Evolutionary conservation across 768 basidiomycete genomes (phyloP).

Genomic region (Tricholoma terreum): DNA sequence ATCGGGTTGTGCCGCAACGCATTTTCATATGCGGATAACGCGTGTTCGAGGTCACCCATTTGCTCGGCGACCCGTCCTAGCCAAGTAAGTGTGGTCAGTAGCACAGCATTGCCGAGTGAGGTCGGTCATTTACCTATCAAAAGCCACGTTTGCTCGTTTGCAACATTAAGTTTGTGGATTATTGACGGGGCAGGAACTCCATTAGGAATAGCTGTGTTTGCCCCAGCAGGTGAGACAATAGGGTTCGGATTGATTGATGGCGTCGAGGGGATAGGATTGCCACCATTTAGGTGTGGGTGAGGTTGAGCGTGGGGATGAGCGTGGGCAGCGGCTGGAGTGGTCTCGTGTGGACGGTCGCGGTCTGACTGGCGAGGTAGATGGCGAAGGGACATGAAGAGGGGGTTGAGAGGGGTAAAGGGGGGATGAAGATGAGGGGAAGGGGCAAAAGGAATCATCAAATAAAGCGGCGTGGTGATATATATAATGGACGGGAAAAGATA

Average conservation of each 20-base stretch:
- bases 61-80: constrained; percentile 93
- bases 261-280: constrained; percentile 39
- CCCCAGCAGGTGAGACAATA: constrained; percentile 49
- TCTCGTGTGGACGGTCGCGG: constrained; percentile 65
- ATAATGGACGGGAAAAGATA: constrained; percentile 45
- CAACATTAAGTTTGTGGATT: constrained; percentile 74
- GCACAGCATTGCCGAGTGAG: constrained; percentile 10
- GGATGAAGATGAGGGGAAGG: constrained; percentile 39
- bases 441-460: constrained; percentile 47
- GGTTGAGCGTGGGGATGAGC: constrained; percentile 30
- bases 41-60: constrained; percentile 91
- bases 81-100: constrained; percentile 17
- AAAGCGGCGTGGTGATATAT: constrained; percentile 51
- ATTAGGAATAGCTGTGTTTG: constrained; percentile 31
- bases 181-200: constrained; percentile 35
- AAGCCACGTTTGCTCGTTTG: constrained; percentile 95
- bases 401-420: constrained; percentile 30
- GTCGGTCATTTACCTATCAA: constrained; percentile 63
- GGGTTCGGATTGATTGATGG: constrained; percentile 45
- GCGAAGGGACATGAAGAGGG: constrained; percentile 49
- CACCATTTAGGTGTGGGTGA: constrained; percentile 54
- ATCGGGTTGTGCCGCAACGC: constrained; percentile 93
- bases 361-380: constrained; percentile 59
- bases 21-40: constrained; percentile 90
- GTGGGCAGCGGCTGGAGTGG: constrained; percentile 33